phyloP scores from a whole-genome alignment of 2,329 filamentous ascomycete species.

The Diaporthe humulicola region DNA sequence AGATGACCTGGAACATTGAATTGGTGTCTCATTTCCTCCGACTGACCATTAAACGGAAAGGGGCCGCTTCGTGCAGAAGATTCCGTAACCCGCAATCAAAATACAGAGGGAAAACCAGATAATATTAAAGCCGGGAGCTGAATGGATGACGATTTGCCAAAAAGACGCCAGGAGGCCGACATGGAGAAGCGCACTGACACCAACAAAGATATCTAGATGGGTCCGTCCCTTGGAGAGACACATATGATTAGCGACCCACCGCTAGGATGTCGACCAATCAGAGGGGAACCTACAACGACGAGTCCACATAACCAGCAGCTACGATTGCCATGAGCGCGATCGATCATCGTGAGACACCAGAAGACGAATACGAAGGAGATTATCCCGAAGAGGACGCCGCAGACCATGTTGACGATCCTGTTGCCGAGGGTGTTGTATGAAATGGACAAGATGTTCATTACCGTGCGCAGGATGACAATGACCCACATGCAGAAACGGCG shows the following conservation, averaged over 20 bases:
- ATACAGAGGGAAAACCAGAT: constrained; percentile 28
- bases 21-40: background rate
- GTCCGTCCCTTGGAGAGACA: background rate
- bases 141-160: background rate
- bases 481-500: constrained; percentile 33
- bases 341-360: constrained; percentile 37
- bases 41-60: background rate
- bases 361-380: constrained; percentile 23
- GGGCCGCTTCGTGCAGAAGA: constrained; percentile 21
- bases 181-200: constrained; percentile 1
- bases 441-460: constrained; percentile 23
- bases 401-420: constrained; percentile 7
- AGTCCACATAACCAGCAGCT: constrained; percentile 10
- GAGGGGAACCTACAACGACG: background rate
- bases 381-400: constrained; percentile 18
- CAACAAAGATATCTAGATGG: constrained; percentile 30
- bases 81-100: constrained; percentile 22
- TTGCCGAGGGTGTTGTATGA: constrained; percentile 2
- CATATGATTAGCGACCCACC: background rate
- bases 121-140: constrained; percentile 19
- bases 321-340: constrained; percentile 24
- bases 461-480: constrained; percentile 23
- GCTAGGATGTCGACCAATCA: too few species aligned
- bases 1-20: accelerated
- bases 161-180: constrained; percentile 3